Evolutionary conservation across 2,329 filamentous ascomycete species (phyloP), one percentile per base, ranked within the genome.

Genomic region (Fusarium sp.): DNA sequence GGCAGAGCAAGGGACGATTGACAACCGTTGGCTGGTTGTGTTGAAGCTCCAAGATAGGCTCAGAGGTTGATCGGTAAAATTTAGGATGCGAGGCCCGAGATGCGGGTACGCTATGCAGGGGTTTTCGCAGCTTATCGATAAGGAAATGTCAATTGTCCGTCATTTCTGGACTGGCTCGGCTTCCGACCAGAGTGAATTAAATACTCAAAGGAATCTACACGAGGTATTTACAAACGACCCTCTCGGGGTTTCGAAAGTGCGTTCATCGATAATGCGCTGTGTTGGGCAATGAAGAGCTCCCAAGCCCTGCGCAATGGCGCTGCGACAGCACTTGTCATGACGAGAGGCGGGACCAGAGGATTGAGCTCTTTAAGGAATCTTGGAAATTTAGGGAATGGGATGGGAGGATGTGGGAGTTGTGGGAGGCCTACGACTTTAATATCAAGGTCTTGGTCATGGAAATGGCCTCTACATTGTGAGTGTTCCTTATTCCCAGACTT

Each of bases 31-130:
- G 22, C 31, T 46, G 65, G 44, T 52, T 55, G 42, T 59, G 53
- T 53, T 67, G 46, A 57, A 67, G 58, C 52, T 68, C 57, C 14
- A 39, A 31, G 58, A 26, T 58, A 47, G 49, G 33, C 59, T 52
- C 59, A 31, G 69, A 59, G 52, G 69, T 68, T 40, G 51, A 36
- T 54, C 65, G 72, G 73, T 74, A 75, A 75, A 75, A 75, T 75
- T 75, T 75, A 70, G 69, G 62, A 72, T 72, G 60, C 61, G 55
- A 70, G 52, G 57, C 55, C 55, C 54, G 61, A 57, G 19, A 45
- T 46, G 62, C 56, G 68, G 68, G 60, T 65, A 60, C 45, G 42
- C 9, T 31, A 60, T 59, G 58, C 65, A 65, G 38, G 61, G 68
- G 53, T 31, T 42, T 19, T 6, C 34, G 13, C 6, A 19, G 33